Evolutionary conservation across 2,329 filamentous ascomycete species (phyloP).

Genomic region (Fusarium fracticaudum): DNA sequence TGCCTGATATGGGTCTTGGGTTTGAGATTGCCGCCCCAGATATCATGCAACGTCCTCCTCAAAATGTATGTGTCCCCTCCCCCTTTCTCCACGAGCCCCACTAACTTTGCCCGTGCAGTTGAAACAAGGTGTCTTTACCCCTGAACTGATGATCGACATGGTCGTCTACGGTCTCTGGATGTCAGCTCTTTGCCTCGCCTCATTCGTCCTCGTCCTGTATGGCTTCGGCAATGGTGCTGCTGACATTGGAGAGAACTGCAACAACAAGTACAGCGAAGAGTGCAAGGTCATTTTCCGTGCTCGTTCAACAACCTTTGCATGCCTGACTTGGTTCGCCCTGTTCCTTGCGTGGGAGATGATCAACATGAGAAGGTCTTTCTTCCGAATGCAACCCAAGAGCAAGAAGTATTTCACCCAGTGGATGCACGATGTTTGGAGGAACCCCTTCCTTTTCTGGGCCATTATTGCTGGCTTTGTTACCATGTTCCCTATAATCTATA

Average conservation of each 20-base stretch:
- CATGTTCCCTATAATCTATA: constrained; percentile 63
- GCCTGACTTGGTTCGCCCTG: constrained; percentile 77
- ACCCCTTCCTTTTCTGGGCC: constrained; percentile 75
- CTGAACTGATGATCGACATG: constrained; percentile 72
- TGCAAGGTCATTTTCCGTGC: constrained; percentile 74
- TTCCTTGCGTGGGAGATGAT: constrained; percentile 83
- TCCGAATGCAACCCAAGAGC: constrained; percentile 74
- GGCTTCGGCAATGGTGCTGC: constrained; percentile 56
- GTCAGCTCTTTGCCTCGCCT: constrained; percentile 64
- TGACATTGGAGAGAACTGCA: constrained; percentile 68
- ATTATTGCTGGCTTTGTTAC: constrained; percentile 58
- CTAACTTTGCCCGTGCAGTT: constrained; percentile 35
- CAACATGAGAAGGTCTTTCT: constrained; percentile 75
- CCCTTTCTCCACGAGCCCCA: too few species aligned
- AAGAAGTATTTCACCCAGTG: constrained; percentile 71
- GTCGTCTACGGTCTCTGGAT: constrained; percentile 74
- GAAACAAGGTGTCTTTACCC: constrained; percentile 69
- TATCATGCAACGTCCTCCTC: constrained; percentile 75
- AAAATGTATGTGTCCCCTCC: constrained; percentile 56
- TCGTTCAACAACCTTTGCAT: constrained; percentile 76
- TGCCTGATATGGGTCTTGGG: constrained; percentile 80
- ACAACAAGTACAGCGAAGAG: constrained; percentile 60
- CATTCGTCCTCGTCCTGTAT: constrained; percentile 64
- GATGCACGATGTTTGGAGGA: constrained; percentile 73
- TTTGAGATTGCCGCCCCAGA: constrained; percentile 76